Evolutionary conservation across 768 basidiomycete genomes (phyloP), one percentile per base, ranked within the genome.

Genomic region (Kwoniella pini): DNA sequence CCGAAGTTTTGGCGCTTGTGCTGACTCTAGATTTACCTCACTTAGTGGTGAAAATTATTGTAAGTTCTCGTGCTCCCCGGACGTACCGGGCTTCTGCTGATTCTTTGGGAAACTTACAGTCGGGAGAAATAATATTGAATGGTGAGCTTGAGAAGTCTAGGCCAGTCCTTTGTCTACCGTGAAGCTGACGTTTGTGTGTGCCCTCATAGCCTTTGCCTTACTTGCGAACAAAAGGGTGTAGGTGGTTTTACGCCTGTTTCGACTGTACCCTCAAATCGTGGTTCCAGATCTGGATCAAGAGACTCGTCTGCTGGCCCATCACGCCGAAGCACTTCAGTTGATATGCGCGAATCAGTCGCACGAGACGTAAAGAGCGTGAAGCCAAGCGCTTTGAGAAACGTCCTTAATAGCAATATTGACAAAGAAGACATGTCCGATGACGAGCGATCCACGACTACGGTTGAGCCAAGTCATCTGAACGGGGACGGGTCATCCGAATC

Each of bases 111-210:
- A 9, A 51, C n/a, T 33, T 24, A 42, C 48, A 70, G 69, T 76
- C 46, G 74, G 74, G 10, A 65, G 70, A 28, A 60, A 51, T 27
- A 76, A 76, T 44, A 64, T 59, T 28, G 74, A 76, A 63, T 76
- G 74, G 71, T 69, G 36, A 51, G 71, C 58, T 15, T 51, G 7
- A 15, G 33, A 36, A 15, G n/a, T 28, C 22, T 21, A 40, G 15
- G 27, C 19, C 10, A 28, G 42, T 55, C 43, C 36, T 49, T 42
- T 53, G 22, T 24, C 10, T 7, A 17, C 17, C 24, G 21, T 27
- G 30, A 19, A 24, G 24, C 64, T 64, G 51, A 63, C 27, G n/a
- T 4, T n/a, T n/a, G 3, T 12, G 28, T 10, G 13, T n/a, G 28
- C 9, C 21, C 30, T 24, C 31, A 11, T 27, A 74, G 72, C 54